Base-by-base conservation (phyloP, 805 yeast genomes). In the Phaffomyces opuntiae region DNA sequence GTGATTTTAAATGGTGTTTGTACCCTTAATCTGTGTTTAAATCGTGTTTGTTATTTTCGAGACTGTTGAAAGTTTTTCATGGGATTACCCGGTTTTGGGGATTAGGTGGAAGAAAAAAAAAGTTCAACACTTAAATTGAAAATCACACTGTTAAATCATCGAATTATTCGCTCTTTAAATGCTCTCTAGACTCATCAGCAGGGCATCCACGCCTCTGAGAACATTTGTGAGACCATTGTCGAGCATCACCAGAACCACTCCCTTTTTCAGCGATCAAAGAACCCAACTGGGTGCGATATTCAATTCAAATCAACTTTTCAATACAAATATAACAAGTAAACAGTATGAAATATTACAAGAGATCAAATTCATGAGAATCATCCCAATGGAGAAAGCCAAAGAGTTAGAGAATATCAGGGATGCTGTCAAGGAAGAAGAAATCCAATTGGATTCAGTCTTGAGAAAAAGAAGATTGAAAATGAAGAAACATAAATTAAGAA, bases 401-500 rank as follows among this genome's bases (percentile, higher is more conserved):
- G 47, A 52, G 39, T 40, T 56, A 7, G 51, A 50, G 35, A 53
- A 55, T 33, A 46, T 55, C 9, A 47, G 9, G 8, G 34, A 41
- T 7, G 26, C 27, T 3, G 46, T 46, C 21, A 38, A 37, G n/a
- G 35, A 40, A 13, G 54, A 49, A 21, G 54, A 47, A 29, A 46
- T 55, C 46, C 38, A 42, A 31, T 42, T 77, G 55, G 88, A 85
- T 56, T 81, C 89, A 12, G 95, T 86, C 33, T 68, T 82, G 65
- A 77, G 93, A 65, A 86, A 86, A 63, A 81, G 99, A 72, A 79
- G 87, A 68, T 80, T 87, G 65, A 91, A 89, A 76, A 93, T 93
- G 97, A 93, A 91, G 79, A 87, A 90, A 64, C 99, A 93, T 69
- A 93, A 93, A 74, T 75, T 88, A 65, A 85, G 93, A 73, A 93